A percentile compares a stretch with the other conserved stretches of the same genome.
Conservation (phyloP, 495 filamentous ascomycete species). For the Diplogelasinospora grovesii region DNA sequence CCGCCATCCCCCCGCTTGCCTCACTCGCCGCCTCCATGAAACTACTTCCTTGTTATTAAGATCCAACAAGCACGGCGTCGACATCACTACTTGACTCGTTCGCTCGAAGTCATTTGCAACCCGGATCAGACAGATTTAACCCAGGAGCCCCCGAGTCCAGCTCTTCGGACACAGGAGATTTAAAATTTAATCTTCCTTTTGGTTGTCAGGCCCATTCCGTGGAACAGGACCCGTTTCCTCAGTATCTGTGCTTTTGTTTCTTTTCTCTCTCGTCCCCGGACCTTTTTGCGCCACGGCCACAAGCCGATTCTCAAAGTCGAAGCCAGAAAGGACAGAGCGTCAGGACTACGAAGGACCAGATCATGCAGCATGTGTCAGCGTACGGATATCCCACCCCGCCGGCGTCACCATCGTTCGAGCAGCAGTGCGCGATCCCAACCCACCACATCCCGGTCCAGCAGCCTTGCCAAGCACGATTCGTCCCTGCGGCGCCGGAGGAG, state of each 20-base stretch:
- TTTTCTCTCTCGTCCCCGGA: conserved; percentile 8
- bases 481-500: conserved; percentile 61
- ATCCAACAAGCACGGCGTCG: conserved; percentile 19
- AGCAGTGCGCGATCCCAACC: conserved; percentile 29
- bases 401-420: conserved; percentile 43
- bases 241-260: conserved; percentile 10
- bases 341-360: conserved; percentile 30
- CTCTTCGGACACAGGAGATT: conserved; percentile 2
- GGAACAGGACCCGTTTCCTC: conserved; percentile 15
- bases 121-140: conserved; percentile 3
- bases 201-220: conserved; percentile 7
- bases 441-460: conserved; percentile 27
- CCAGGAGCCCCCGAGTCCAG: conserved; percentile 10
- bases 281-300: conserved; percentile 10
- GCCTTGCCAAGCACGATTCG: conserved; percentile 33
- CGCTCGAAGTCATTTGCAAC: conserved; percentile 25
- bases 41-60: conserved; percentile 7
- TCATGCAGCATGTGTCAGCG: conserved; percentile 49
- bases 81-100: conserved; percentile 28
- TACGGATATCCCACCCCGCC: conserved; percentile 49
- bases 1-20: conserved; percentile 9
- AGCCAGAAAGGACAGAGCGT: conserved; percentile 26
- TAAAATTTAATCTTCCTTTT: conserved; percentile 11
- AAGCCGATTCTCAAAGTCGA: conserved; percentile 6
- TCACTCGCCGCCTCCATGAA: conserved; percentile 9